phyloP scores from a whole-genome alignment of 2,329 filamentous ascomycete species.

The Catunica adiposa region DNA sequence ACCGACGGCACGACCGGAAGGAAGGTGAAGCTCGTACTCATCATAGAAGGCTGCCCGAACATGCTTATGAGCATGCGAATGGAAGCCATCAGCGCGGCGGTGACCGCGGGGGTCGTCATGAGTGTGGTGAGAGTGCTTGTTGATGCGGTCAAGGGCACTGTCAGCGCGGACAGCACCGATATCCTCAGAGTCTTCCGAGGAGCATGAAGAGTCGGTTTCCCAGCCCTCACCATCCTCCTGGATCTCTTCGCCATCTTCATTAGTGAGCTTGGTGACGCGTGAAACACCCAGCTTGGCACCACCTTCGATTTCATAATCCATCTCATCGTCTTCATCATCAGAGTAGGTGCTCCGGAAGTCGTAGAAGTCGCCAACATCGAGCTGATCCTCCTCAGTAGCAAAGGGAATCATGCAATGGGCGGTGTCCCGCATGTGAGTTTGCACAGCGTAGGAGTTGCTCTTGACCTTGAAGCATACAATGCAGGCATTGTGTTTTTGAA shows the following conservation, averaged over 20 bases:
- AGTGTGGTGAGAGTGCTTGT: conserved; percentile 60
- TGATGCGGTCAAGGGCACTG: conserved; percentile 48
- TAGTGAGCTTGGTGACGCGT: conserved; percentile 35
- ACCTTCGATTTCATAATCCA: conserved; percentile 30
- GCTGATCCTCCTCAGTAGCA: conserved; percentile 70
- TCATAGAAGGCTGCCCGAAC: conserved; percentile 68
- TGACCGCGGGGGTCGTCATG: conserved; percentile 55
- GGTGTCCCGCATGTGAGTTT: conserved; percentile 95
- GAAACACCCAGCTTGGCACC: conserved; percentile 56
- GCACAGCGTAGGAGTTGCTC: conserved; percentile 60
- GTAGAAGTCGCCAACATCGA: conserved; percentile 91
- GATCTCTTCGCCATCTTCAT: conserved; percentile 31
- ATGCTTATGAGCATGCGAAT: conserved; percentile 67
- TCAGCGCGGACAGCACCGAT: conserved; percentile 66
- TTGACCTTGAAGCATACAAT: conserved; percentile 75
- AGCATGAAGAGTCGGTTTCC: conserved; percentile 89
- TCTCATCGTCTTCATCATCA: conserved; percentile 50
- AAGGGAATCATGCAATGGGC: conserved; percentile 96
- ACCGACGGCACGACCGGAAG: conserved; percentile 74
- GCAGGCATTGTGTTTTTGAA: conserved; percentile 68
- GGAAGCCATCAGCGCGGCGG: conserved; percentile 59
- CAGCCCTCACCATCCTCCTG: conserved; percentile 55
- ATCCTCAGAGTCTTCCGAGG: conserved; percentile 73
- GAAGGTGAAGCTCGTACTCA: conserved; percentile 85
- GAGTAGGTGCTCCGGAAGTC: conserved; percentile 94